Conservation (phyloP, 768 basidiomycete genomes). For the Pulveroboletus sp. region DNA sequence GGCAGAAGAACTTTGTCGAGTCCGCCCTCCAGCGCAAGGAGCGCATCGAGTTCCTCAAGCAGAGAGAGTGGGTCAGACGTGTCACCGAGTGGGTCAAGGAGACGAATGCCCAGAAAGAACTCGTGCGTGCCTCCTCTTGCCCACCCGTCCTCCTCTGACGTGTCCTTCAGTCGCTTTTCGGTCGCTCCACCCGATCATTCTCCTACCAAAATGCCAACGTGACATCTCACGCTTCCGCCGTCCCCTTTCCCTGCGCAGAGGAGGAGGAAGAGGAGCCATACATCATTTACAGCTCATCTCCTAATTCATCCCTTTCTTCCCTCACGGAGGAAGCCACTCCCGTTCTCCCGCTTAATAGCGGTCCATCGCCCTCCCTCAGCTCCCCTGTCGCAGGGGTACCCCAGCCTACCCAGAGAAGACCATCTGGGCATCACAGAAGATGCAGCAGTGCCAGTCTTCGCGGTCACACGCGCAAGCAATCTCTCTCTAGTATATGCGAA, state of each 20-base stretch:
- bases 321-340: slow-evolving; percentile 29
- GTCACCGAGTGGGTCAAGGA: slow-evolving; percentile 37
- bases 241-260: slow-evolving; percentile 26
- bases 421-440: slow-evolving; percentile 27
- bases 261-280: slow-evolving; percentile 33
- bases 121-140: slow-evolving; percentile 7
- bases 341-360: slow-evolving; percentile 21
- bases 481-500: slow-evolving; percentile 31
- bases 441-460: slow-evolving; percentile 30
- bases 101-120: slow-evolving; percentile 28
- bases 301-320: slow-evolving; percentile 30
- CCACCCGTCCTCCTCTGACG: not conserved
- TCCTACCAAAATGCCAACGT: slow-evolving; percentile 6
- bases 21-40: slow-evolving; percentile 44
- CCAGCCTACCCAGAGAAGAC: slow-evolving; percentile 13
- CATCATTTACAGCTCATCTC: slow-evolving; percentile 33
- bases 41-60: slow-evolving; percentile 50
- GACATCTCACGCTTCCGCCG: slow-evolving; percentile 10
- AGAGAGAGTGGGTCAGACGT: slow-evolving; percentile 41
- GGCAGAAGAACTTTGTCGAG: slow-evolving; percentile 44
- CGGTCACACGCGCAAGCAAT: slow-evolving; percentile 30
- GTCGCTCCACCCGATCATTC: slow-evolving; percentile 13
- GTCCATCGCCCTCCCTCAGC: slow-evolving; percentile 10
- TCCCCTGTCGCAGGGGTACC: slow-evolving; percentile 4
- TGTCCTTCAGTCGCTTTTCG: slow-evolving; percentile 17